Evolutionary conservation across 352 stramenopile species (phyloP), one percentile per base, ranked within the genome.

Genomic region (Pythium chondricola): DNA sequence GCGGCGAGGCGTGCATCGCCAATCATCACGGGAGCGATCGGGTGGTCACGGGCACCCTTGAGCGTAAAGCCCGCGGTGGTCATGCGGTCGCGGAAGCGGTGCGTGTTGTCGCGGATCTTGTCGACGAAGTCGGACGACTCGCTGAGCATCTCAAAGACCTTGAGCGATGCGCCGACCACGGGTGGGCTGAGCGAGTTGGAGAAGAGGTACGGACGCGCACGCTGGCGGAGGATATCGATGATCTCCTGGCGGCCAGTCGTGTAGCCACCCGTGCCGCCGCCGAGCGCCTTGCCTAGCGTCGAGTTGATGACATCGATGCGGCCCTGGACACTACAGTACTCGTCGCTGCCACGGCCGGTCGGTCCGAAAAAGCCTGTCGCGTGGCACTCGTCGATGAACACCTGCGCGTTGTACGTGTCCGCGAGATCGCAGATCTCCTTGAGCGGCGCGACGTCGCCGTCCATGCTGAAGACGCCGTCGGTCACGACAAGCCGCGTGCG

Each of bases 401-500:
- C 68, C 47, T 95, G 81, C 2, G 92, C 90, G 58, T 98, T 72
- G 76, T 98, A 97, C 56, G 93, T 83, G 20, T 96, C 80, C 0
- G 91, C 88, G 24, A 97, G 65, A 38, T 88, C 83, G 56, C 78
- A 90, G 48, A 97, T 97, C 27, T 93, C 80, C 49, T 88, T 51
- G 29, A 98, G 67, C 26, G 83, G 85, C 26, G 92, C 92, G 26
- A 98, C 88, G 50, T 97, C 90, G 6, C 92, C 92, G 58, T 98
- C 92, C 92, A 98, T 98, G 43, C 69, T 93, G 60, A 98, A 98
- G n/a, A 97, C 92, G 29, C 92, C 92, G 55, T 98, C 92, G 0
- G 92, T 98, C 9, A 88, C 88, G 48, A 98, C 95, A 21, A 97
- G 67, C 2, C 85, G 85, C 48, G 83, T 88, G 50, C 88, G 87